Evolutionary conservation across 1,139 yeast genomes (phyloP).

Genomic region (Taphrina wiesneri): DNA sequence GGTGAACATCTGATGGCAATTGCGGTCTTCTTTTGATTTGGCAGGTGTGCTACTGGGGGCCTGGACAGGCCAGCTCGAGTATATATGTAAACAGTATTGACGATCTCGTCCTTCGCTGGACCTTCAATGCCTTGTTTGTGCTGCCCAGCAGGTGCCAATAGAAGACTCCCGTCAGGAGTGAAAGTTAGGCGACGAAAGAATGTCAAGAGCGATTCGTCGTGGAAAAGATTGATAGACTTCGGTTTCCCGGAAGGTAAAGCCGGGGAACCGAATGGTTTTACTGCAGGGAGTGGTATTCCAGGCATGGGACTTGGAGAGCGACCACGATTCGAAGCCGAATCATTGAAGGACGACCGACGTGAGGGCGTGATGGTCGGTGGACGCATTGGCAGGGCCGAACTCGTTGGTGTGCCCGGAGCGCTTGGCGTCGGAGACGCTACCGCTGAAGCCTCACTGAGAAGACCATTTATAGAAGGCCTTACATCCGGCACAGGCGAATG

Average conservation of each 20-base stretch:
- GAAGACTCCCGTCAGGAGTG: slow-evolving; percentile 83
- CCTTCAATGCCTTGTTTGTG: slow-evolving; percentile 46
- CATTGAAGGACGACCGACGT: slow-evolving; percentile 42
- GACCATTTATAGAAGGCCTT: neutral
- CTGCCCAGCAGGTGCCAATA: slow-evolving; percentile 82
- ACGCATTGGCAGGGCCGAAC: slow-evolving; percentile 25
- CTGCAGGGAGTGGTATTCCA: slow-evolving; percentile 50
- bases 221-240: slow-evolving; percentile 52
- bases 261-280: slow-evolving; percentile 47
- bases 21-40: slow-evolving; percentile 81
- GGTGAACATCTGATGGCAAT: slow-evolving; percentile 80
- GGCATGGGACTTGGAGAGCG: slow-evolving; percentile 42
- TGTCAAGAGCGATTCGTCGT: slow-evolving; percentile 82
- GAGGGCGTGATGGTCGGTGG: slow-evolving; percentile 41
- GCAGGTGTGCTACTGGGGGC: slow-evolving; percentile 73
- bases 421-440: slow-evolving; percentile 39
- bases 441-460: slow-evolving; percentile 4
- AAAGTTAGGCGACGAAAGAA: slow-evolving; percentile 82
- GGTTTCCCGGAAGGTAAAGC: neutral
- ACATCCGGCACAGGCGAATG: slow-evolving; percentile 26
- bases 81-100: slow-evolving; percentile 75
- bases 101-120: slow-evolving; percentile 45
- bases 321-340: slow-evolving; percentile 39
- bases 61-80: slow-evolving; percentile 66
- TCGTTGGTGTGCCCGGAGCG: slow-evolving; percentile 40